These are phyloP conservation scores for Myxozyma neglecta DNA, from an alignment of 805 yeast species.

Conservation along the genomic window DNA sequence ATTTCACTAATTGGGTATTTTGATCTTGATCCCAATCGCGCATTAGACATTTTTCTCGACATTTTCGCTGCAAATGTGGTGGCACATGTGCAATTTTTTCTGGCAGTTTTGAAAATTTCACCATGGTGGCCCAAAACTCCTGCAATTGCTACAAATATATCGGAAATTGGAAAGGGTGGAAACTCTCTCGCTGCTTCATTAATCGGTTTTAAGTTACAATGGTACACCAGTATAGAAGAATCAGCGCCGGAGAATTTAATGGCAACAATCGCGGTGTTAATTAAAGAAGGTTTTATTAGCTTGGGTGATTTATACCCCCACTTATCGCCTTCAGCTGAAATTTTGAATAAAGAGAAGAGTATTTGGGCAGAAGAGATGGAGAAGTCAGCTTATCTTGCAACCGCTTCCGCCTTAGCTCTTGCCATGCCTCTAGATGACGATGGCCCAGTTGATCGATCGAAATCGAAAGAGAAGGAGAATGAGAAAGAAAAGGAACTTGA, in stretches of 20 bases:
- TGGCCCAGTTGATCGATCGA: slow-evolving; percentile 38
- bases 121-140: slow-evolving; percentile 65
- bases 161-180: slow-evolving; percentile 49
- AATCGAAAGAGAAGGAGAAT: slow-evolving; percentile 9
- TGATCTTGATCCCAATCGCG: slow-evolving; percentile 68
- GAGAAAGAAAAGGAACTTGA: slow-evolving; percentile 40
- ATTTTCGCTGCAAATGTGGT: slow-evolving; percentile 50
- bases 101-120: slow-evolving; percentile 54
- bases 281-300: slow-evolving; percentile 66
- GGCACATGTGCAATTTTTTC: slow-evolving; percentile 47
- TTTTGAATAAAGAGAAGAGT: slow-evolving; percentile 48
- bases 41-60: slow-evolving; percentile 62
- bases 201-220: slow-evolving; percentile 49
- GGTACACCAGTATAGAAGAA: slow-evolving; percentile 37
- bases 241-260: slow-evolving; percentile 48
- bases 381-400: slow-evolving; percentile 58
- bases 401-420: slow-evolving; percentile 76
- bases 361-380: slow-evolving; percentile 51
- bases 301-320: slow-evolving; percentile 61
- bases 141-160: background rate
- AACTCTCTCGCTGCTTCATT: slow-evolving; percentile 55
- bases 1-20: slow-evolving; percentile 70
- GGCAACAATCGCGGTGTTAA: slow-evolving; percentile 53
- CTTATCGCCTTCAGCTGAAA: slow-evolving; percentile 54
- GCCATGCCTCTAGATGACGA: slow-evolving; percentile 82